A percentile compares a stretch with the other conserved stretches of the same genome.
phyloP scores from a whole-genome alignment of 805 yeast genomes.

The Ogataea zsoltii region DNA sequence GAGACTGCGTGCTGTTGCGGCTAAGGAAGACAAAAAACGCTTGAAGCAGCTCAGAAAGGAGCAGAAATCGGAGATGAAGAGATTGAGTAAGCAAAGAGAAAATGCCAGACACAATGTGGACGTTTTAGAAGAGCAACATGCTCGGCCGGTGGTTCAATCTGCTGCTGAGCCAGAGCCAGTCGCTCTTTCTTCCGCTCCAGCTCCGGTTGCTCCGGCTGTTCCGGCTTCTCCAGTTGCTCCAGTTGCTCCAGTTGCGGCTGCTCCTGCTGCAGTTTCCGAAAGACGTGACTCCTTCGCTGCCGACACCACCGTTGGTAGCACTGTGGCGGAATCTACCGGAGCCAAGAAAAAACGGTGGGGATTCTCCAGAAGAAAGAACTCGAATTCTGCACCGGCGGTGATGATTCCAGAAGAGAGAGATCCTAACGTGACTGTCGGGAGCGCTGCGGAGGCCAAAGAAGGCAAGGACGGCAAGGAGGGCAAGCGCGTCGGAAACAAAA shows the following conservation, averaged over 20 bases:
- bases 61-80: constrained; percentile 25
- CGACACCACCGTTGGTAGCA: not conserved
- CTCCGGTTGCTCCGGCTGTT: not conserved
- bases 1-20: constrained; percentile 16
- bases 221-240: not conserved
- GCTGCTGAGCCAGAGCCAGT: too few species aligned
- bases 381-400: not conserved
- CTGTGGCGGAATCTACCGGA: constrained; percentile 1
- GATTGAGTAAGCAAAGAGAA: constrained; percentile 28
- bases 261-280: not conserved
- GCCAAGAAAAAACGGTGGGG: constrained; percentile 12
- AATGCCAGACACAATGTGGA: constrained; percentile 23
- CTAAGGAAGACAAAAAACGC: constrained; percentile 23
- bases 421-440: too few species aligned
- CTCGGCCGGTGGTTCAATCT: constrained; percentile 5
- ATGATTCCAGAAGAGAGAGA: too few species aligned
- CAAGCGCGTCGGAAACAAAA: constrained; percentile 21
- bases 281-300: not conserved
- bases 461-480: constrained; percentile 6
- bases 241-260: not conserved
- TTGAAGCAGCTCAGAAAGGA: constrained; percentile 25
- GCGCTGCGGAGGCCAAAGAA: too few species aligned
- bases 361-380: constrained; percentile 5
- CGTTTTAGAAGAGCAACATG: constrained; percentile 6
- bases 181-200: not conserved